Percentiles rank a stretch among this genome's conserved stretches.
Conservation (phyloP, 371 early-diverging fungal species). For the Mucor circinelloides region DNA sequence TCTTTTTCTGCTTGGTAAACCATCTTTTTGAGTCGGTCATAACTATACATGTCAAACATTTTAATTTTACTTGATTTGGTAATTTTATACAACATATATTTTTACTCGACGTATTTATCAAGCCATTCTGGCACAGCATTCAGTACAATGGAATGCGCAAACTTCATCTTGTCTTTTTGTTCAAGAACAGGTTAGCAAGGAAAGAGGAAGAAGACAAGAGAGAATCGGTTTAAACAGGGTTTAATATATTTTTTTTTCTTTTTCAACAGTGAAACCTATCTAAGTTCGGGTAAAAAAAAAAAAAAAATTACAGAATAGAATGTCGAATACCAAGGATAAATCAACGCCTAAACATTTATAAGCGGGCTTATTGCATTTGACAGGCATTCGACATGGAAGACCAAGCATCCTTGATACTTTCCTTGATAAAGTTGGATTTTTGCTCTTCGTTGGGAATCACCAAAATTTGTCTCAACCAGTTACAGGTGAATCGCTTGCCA, state of each 20-base stretch:
- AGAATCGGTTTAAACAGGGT: not conserved
- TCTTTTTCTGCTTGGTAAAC: slow-evolving; percentile 87
- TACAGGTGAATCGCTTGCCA: slow-evolving; percentile 56
- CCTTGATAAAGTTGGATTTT: slow-evolving; percentile 41
- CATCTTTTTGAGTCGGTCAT: slow-evolving; percentile 86
- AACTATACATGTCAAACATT: slow-evolving; percentile 42
- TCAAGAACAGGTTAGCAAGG: not conserved
- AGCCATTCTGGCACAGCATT: slow-evolving; percentile 92
- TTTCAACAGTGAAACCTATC: not conserved
- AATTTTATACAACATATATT: not conserved
- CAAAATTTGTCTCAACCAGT: slow-evolving; percentile 57
- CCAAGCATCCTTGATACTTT: slow-evolving; percentile 46
- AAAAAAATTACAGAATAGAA: not conserved
- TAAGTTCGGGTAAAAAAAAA: not conserved
- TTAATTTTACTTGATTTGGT: not conserved
- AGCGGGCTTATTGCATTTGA: slow-evolving; percentile 34
- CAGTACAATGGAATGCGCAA: slow-evolving; percentile 82
- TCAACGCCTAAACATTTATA: not conserved
- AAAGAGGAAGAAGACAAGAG: not conserved
- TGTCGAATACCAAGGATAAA: not conserved
- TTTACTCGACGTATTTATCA: slow-evolving; percentile 74
- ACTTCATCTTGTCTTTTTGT: slow-evolving; percentile 70
- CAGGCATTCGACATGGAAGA: slow-evolving; percentile 40
- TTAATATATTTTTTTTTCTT: not conserved
- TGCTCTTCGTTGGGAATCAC: slow-evolving; percentile 42